Percentiles rank a stretch among this genome's conserved stretches.
phyloP scores from a whole-genome alignment of 2,329 filamentous ascomycete species.

The Elsinoe necatrix region DNA sequence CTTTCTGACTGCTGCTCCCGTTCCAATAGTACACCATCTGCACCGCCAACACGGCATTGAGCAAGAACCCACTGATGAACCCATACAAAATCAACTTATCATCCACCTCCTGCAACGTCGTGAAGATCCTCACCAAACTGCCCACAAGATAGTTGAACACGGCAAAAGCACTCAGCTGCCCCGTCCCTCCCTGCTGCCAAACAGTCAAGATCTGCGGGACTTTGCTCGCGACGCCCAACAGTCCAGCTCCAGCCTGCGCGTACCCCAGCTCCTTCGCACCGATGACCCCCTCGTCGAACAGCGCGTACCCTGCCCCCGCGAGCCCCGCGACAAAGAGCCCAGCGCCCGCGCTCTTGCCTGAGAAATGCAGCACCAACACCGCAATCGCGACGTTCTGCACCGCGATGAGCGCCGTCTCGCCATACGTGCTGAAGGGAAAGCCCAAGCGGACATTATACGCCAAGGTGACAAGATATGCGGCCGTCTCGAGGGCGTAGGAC shows the following conservation, averaged over 20 bases:
- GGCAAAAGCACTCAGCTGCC: slow-evolving; percentile 92
- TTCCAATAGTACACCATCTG: slow-evolving; percentile 99
- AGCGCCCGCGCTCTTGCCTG: slow-evolving; percentile 57
- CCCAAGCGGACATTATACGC: slow-evolving; percentile 86
- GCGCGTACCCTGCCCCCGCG: slow-evolving; percentile 56
- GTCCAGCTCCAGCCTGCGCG: slow-evolving; percentile 75
- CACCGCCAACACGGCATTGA: slow-evolving; percentile 76
- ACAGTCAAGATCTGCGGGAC: slow-evolving; percentile 86
- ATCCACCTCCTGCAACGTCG: slow-evolving; percentile 92
- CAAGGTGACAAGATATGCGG: slow-evolving; percentile 76
- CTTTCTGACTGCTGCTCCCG: slow-evolving; percentile 35
- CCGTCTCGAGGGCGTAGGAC: slow-evolving; percentile 85
- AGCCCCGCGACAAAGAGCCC: slow-evolving; percentile 72
- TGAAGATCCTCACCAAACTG: slow-evolving; percentile 91
- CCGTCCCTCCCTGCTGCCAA: slow-evolving; percentile 76
- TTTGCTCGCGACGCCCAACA: slow-evolving; percentile 81
- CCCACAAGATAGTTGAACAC: slow-evolving; percentile 98
- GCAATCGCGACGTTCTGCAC: slow-evolving; percentile 88
- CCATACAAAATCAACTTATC: slow-evolving; percentile 94
- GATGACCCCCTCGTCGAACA: slow-evolving; percentile 61
- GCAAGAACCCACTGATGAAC: slow-evolving; percentile 80
- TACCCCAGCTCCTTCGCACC: slow-evolving; percentile 60
- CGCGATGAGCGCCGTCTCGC: slow-evolving; percentile 86
- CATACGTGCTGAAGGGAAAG: slow-evolving; percentile 94
- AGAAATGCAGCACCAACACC: slow-evolving; percentile 76